Evolutionary conservation across 202 grass and related monocot genomes (phyloP).

Genomic region (Digitaria exilis): DNA sequence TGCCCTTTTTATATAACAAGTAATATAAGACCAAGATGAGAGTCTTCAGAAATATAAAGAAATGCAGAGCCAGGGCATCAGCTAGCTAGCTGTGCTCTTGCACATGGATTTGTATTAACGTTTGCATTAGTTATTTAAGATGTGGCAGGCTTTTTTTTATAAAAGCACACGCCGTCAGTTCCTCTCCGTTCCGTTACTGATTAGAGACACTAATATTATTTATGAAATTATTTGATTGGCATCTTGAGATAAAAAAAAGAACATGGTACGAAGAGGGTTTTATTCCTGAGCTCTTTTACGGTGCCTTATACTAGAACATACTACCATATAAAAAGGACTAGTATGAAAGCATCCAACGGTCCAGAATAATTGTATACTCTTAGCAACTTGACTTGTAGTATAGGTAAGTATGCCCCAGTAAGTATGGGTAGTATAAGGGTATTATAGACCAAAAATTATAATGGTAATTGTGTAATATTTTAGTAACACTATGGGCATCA

Average conservation of each 20-base stretch:
- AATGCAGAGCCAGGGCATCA: conserved; percentile 28
- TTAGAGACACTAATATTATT: neutral
- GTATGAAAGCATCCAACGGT: too few relatives aligned
- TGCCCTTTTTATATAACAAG: conserved; percentile 39
- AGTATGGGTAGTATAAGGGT: too few relatives aligned
- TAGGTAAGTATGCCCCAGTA: too few relatives aligned
- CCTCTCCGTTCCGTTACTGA: neutral
- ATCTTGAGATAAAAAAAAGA: neutral
- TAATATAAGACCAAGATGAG: conserved; percentile 45
- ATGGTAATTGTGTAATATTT: too few relatives aligned
- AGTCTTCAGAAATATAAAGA: conserved; percentile 34
- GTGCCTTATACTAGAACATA: too few relatives aligned
- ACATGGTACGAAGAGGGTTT: neutral
- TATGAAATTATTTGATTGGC: neutral
- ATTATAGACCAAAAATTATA: too few relatives aligned
- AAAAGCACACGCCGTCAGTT: neutral
- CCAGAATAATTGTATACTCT: too few relatives aligned
- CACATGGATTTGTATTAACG: conserved; percentile 44
- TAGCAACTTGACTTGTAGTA: too few relatives aligned
- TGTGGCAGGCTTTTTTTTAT: conserved; percentile 15
- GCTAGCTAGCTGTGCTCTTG: conserved; percentile 35
- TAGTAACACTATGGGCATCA: too few relatives aligned
- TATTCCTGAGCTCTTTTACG: too few relatives aligned
- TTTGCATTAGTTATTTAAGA: conserved; percentile 18
- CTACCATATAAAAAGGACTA: too few relatives aligned